These are phyloP conservation scores for Cladophialophora yegresii DNA, from an alignment of 2,329 filamentous ascomycete species.

Conservation along the genomic window DNA sequence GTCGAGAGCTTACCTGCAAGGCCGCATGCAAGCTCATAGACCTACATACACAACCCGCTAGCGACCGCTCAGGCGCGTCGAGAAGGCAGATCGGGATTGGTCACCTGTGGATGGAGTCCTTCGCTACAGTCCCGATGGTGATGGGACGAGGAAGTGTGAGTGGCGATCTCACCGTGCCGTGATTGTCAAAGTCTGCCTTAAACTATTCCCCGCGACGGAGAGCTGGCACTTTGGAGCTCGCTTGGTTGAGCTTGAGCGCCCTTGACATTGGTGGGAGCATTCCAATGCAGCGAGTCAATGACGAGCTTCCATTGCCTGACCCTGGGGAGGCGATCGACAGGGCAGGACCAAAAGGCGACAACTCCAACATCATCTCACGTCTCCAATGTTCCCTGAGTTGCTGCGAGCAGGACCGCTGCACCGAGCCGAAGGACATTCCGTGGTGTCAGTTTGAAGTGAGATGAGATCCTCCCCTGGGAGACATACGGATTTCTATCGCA, in stretches of 20 bases:
- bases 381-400: background rate
- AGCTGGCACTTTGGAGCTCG: background rate
- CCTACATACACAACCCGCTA: background rate
- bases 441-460: conserved; percentile 13
- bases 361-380: background rate
- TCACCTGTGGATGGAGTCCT: background rate
- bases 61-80: background rate
- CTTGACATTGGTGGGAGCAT: background rate
- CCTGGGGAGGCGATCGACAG: background rate
- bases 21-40: conserved; percentile 8
- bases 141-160: background rate
- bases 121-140: background rate
- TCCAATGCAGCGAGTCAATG: background rate
- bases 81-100: background rate
- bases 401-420: conserved; percentile 1
- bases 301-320: background rate
- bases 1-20: background rate
- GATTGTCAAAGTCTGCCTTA: background rate
- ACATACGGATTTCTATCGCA: background rate
- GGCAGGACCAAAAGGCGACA: background rate
- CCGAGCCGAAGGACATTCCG: conserved; percentile 1
- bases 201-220: background rate
- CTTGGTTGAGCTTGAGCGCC: background rate
- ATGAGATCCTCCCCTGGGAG: background rate
- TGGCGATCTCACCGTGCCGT: conserved; percentile 1